A percentile compares a stretch with the other conserved stretches of the same genome.
These are phyloP conservation scores for Rhodotorula glutinis DNA, from an alignment of 1,284 basidiomycete genomes.

Conservation along the genomic window DNA sequence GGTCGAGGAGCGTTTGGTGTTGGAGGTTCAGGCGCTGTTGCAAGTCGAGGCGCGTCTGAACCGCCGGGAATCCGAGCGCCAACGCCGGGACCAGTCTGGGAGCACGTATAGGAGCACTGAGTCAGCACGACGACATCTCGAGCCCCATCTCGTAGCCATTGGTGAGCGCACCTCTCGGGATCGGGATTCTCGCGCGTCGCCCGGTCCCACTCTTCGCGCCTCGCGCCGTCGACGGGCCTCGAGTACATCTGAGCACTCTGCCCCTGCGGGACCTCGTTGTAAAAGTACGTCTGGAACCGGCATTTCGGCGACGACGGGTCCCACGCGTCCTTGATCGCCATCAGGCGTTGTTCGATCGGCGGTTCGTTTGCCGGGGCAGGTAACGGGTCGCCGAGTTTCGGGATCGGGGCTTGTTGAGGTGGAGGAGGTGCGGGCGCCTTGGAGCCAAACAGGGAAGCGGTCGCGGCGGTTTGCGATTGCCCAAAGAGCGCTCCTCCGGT, in stretches of 20 bases:
- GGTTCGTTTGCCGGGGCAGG: slow-evolving; percentile 14
- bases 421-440: slow-evolving; percentile 3
- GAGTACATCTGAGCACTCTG: slow-evolving; percentile 18
- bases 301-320: slow-evolving; percentile 28
- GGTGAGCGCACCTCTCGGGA: slow-evolving; percentile 26
- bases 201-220: slow-evolving; percentile 28
- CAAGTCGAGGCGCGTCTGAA: slow-evolving; percentile 27
- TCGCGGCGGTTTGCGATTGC: slow-evolving; percentile 37
- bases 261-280: slow-evolving; percentile 23
- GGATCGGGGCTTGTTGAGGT: slow-evolving; percentile 10
- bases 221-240: slow-evolving; percentile 23
- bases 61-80: slow-evolving; percentile 35
- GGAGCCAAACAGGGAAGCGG: slow-evolving; percentile 34
- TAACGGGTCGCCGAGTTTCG: slow-evolving; percentile 33
- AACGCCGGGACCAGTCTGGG: slow-evolving; percentile 35
- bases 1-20: slow-evolving; percentile 24
- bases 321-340: slow-evolving; percentile 26
- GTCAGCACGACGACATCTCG: too few species aligned
- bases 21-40: slow-evolving; percentile 12
- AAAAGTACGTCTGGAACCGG: slow-evolving; percentile 38
- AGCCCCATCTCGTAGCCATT: too few species aligned
- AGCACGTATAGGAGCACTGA: too few species aligned
- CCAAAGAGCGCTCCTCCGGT: slow-evolving; percentile 25
- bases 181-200: slow-evolving; percentile 38
- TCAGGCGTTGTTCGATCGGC: slow-evolving; percentile 24